These are phyloP conservation scores for Orbilia ellipsospora DNA, from an alignment of 2,329 filamentous ascomycete genomes.

Conservation along the genomic window DNA sequence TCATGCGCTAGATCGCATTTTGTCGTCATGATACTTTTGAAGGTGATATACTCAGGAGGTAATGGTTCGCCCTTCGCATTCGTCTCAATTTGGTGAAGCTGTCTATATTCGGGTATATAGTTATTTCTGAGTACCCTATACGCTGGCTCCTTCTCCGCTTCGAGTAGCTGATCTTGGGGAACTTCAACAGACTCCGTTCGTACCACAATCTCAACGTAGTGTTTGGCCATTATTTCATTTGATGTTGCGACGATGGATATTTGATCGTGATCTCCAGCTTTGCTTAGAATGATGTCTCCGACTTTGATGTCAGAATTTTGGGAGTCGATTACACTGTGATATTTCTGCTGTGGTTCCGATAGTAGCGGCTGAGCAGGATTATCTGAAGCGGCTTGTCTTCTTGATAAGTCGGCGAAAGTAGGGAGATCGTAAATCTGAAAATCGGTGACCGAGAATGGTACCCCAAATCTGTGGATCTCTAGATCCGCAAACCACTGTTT, in stretches of 20 bases:
- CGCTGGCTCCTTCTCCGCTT: not conserved
- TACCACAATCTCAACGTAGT: not conserved
- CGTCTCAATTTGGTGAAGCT: not conserved
- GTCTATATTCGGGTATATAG: not conserved
- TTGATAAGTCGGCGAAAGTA: not conserved
- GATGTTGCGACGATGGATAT: not conserved
- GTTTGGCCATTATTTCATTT: not conserved
- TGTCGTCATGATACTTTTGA: conserved; percentile 1
- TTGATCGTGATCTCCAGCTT: not conserved
- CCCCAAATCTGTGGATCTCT: not conserved
- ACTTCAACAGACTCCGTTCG: not conserved
- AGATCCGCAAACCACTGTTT: not conserved
- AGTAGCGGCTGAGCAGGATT: not conserved
- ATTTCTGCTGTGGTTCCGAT: not conserved
- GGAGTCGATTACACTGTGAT: not conserved
- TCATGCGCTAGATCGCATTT: not conserved
- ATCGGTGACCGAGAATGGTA: not conserved
- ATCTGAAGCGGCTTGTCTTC: not conserved
- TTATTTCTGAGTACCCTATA: not conserved
- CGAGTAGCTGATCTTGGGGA: not conserved
- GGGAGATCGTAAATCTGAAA: not conserved
- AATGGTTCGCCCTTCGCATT: not conserved
- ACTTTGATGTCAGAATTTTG: not conserved
- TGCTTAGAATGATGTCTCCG: not conserved
- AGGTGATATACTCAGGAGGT: not conserved